Percentiles rank a stretch among this genome's conserved stretches.
Conservation (phyloP, 805 yeast species). For the Zygosaccharomyces siamensis region DNA sequence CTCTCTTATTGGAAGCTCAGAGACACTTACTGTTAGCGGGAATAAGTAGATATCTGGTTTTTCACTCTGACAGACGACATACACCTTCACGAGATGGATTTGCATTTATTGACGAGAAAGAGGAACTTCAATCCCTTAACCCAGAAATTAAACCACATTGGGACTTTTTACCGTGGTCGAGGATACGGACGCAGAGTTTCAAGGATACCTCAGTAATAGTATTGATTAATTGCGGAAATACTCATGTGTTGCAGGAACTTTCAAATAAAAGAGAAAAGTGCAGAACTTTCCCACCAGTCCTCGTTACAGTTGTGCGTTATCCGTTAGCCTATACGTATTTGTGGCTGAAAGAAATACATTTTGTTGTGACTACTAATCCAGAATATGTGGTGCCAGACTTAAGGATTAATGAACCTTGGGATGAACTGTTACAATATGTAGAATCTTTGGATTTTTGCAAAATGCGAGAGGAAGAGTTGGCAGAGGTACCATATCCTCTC, state of each 20-base stretch:
- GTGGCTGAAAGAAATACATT: slow-evolving; percentile 45
- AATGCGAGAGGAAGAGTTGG: slow-evolving; percentile 40
- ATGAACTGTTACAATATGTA: slow-evolving; percentile 49
- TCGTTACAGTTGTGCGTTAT: slow-evolving; percentile 1
- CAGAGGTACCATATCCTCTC: slow-evolving; percentile 61
- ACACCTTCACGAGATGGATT: not conserved
- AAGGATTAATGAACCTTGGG: slow-evolving; percentile 69
- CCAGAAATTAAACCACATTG: slow-evolving; percentile 1
- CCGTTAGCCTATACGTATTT: slow-evolving; percentile 3
- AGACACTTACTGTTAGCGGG: slow-evolving; percentile 80
- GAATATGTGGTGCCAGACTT: slow-evolving; percentile 53
- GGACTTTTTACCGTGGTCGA: not conserved
- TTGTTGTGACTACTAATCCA: slow-evolving; percentile 74
- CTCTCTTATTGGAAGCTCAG: slow-evolving; percentile 60
- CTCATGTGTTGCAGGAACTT: not conserved
- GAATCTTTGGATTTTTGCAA: slow-evolving; percentile 46
- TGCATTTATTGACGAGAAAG: not conserved
- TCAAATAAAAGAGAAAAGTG: not conserved
- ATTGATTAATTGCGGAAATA: not conserved
- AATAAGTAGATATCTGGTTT: slow-evolving; percentile 23
- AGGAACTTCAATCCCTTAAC: slow-evolving; percentile 1
- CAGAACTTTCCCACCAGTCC: slow-evolving; percentile 2
- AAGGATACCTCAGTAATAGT: slow-evolving; percentile 2
- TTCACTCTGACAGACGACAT: not conserved
- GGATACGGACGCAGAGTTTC: not conserved